Evolutionary conservation across 176 grass and related monocot species (phyloP).

Genomic region (Chloris gayana): DNA sequence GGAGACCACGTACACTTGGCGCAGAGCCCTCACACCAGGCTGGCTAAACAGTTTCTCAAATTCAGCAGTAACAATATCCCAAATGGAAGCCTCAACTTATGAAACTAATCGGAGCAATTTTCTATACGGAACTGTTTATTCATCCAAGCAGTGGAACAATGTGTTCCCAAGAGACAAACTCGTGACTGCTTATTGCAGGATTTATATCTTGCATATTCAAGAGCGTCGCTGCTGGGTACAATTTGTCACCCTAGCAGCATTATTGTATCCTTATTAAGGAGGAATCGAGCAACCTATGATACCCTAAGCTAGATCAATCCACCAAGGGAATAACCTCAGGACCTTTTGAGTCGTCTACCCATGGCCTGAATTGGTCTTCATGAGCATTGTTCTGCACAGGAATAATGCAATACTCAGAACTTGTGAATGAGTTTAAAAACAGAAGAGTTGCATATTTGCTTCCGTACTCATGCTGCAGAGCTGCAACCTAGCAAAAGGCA

Average conservation of each 20-base stretch:
- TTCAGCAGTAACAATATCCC: too few relatives aligned
- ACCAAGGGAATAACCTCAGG: conserved; percentile 26
- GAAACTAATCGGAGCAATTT: neutral
- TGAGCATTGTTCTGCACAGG: conserved; percentile 60
- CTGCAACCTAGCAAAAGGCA: neutral
- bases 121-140: neutral
- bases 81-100: conserved; percentile 33
- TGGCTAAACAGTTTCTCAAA: conserved; percentile 68
- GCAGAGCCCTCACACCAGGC: conserved; percentile 65
- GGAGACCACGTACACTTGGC: conserved; percentile 70
- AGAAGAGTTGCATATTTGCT: too few relatives aligned
- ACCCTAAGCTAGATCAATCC: conserved; percentile 21
- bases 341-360: conserved; percentile 47
- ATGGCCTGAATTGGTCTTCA: conserved; percentile 64
- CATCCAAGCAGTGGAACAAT: neutral
- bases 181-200: conserved; percentile 11
- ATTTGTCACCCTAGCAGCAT: conserved; percentile 14
- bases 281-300: conserved; percentile 14
- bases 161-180: neutral
- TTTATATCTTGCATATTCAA: neutral
- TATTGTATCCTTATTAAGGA: neutral
- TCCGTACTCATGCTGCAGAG: neutral
- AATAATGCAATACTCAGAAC: conserved; percentile 29
- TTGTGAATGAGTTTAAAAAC: neutral
- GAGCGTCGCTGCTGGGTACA: neutral